Conservation (phyloP, 140 eudicot species). For the Cichorium intybus region DNA sequence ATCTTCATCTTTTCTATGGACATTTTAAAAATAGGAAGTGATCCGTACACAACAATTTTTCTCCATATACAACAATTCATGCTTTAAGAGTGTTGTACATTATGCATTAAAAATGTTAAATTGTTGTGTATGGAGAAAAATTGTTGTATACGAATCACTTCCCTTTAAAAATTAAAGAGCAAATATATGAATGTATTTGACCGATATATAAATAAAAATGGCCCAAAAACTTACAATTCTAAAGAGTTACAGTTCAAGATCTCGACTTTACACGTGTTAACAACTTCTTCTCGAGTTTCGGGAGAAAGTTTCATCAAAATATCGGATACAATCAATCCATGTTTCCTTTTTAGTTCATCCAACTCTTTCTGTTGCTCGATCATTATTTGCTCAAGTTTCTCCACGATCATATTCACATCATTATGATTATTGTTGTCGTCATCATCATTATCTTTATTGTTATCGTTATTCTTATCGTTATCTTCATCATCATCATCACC, state of each 20-base stretch:
- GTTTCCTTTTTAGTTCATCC: constrained; percentile 62
- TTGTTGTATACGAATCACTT: too few relatives aligned
- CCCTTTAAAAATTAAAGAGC: too few relatives aligned
- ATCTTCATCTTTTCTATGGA: constrained; percentile 28
- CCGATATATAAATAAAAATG: too few relatives aligned
- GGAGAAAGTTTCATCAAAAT: constrained; percentile 51
- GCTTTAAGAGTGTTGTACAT: too few relatives aligned
- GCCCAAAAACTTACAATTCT: too few relatives aligned
- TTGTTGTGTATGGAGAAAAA: too few relatives aligned
- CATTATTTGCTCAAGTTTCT: constrained; percentile 49
- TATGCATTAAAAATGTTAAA: too few relatives aligned
- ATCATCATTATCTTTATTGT: neutral
- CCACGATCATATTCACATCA: constrained; percentile 29
- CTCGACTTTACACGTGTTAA: constrained; percentile 38
- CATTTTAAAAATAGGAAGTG: constrained; percentile 5
- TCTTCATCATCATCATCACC: constrained; percentile 19
- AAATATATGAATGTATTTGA: too few relatives aligned
- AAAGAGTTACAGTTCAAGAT: too few relatives aligned
- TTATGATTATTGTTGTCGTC: neutral
- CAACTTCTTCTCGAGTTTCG: constrained; percentile 42
- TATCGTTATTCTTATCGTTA: neutral
- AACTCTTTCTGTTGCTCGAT: constrained; percentile 63
- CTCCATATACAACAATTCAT: too few relatives aligned
- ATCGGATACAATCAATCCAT: constrained; percentile 40
- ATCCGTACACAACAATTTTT: too few relatives aligned